These are phyloP conservation scores for Lachnellula suecica DNA, from an alignment of 2,329 filamentous ascomycete genomes.

Conservation along the genomic window DNA sequence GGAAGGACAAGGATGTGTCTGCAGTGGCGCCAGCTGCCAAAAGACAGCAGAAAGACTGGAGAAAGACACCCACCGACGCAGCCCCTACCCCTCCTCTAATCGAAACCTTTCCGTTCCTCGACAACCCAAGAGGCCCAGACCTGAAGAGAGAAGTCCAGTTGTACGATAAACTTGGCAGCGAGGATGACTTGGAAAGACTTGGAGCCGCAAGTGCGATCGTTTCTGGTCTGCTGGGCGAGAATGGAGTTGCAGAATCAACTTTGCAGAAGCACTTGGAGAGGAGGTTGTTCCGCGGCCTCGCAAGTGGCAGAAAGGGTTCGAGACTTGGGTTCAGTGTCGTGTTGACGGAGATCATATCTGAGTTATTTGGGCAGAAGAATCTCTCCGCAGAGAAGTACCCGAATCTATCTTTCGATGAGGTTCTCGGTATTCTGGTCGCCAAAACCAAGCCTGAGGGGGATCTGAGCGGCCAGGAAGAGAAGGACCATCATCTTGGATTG, in stretches of 20 bases:
- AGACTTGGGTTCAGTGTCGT: slow-evolving; percentile 88
- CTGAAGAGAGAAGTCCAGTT: slow-evolving; percentile 57
- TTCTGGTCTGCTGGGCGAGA: slow-evolving; percentile 50
- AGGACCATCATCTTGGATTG: slow-evolving; percentile 81
- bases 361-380: slow-evolving; percentile 59
- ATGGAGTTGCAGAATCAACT: slow-evolving; percentile 50
- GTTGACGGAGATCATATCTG: slow-evolving; percentile 74
- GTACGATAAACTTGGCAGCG: slow-evolving; percentile 62
- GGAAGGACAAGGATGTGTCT: slow-evolving; percentile 27
- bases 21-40: slow-evolving; percentile 22
- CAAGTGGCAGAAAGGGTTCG: slow-evolving; percentile 86
- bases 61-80: slow-evolving; percentile 7
- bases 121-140: slow-evolving; percentile 51
- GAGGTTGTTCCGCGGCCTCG: slow-evolving; percentile 81
- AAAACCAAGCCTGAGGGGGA: slow-evolving; percentile 55
- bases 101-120: slow-evolving; percentile 45
- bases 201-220: slow-evolving; percentile 59
- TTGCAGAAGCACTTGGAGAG: slow-evolving; percentile 60
- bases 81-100: slow-evolving; percentile 14
- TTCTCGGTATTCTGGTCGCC: slow-evolving; percentile 52
- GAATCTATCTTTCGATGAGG: slow-evolving; percentile 57
- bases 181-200: slow-evolving; percentile 55
- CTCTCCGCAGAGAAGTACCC: slow-evolving; percentile 46
- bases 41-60: slow-evolving; percentile 25
- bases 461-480: slow-evolving; percentile 69